phyloP scores from a whole-genome alignment of 768 basidiomycete genomes.

The Hygrocybe punicea region DNA sequence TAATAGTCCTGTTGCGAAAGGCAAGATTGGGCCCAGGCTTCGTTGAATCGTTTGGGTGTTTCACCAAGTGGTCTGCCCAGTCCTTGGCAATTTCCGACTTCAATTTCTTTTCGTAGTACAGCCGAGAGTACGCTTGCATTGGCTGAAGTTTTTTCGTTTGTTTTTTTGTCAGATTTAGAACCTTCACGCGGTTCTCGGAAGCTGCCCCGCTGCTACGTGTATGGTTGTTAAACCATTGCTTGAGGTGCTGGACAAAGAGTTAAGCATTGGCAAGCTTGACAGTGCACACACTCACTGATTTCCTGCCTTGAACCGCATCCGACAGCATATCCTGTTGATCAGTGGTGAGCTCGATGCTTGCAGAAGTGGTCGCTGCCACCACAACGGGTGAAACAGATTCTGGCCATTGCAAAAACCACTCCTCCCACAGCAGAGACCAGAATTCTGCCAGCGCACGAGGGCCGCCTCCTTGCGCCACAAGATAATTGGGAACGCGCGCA shows the following conservation, averaged over 20 bases:
- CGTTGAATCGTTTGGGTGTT: not conserved
- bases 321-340: no score
- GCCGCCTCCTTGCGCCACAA: not conserved
- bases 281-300: no score
- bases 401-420: not conserved
- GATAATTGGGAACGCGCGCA: not conserved
- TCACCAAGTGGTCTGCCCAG: not conserved
- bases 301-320: no score
- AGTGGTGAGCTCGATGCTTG: not conserved
- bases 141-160: not conserved
- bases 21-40: not conserved
- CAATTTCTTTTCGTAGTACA: conserved; percentile 2
- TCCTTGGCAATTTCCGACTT: not conserved
- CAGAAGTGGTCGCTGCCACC: not conserved
- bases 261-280: not conserved
- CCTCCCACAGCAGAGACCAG: not conserved
- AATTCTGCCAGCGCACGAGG: not conserved
- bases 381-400: not conserved
- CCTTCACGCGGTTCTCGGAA: not conserved
- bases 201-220: not conserved
- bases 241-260: not conserved
- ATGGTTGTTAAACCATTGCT: conserved; percentile 2
- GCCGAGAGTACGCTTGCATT: not conserved
- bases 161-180: not conserved
- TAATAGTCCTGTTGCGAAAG: not conserved